Conservation (phyloP, 768 basidiomycete species). For the Amanita phalloides region DNA sequence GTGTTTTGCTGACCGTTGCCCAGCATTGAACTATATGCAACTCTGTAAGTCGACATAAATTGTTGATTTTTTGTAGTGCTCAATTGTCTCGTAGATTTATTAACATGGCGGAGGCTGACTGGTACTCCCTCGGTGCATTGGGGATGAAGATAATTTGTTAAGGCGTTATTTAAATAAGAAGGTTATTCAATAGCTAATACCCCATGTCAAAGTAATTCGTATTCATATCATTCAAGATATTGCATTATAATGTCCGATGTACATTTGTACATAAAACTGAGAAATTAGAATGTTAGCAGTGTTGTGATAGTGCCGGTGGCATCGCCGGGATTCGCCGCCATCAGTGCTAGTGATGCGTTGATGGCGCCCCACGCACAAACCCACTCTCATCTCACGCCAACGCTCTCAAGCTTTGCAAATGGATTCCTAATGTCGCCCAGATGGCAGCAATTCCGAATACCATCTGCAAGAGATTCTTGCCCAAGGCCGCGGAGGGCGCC, state of each 20-base stretch:
- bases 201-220: too few species aligned
- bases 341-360: not conserved
- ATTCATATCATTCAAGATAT: too few species aligned
- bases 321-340: too few species aligned
- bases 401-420: not conserved
- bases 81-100: not conserved
- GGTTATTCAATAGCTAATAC: too few species aligned
- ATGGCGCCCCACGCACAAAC: not conserved
- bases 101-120: not conserved
- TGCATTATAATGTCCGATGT: too few species aligned
- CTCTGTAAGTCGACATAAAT: not conserved
- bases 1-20: not conserved
- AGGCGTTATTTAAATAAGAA: not conserved
- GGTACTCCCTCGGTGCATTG: not conserved
- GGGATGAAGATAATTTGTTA: not conserved
- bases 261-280: too few species aligned
- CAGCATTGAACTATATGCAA: not conserved
- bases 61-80: not conserved
- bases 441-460: not conserved
- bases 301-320: too few species aligned
- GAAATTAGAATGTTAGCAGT: too few species aligned
- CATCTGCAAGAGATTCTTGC: not conserved
- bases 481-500: not conserved
- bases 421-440: not conserved
- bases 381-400: not conserved